phyloP scores from a whole-genome alignment of 345 rosid genomes.

The Diplotaxis tenuifolia region DNA sequence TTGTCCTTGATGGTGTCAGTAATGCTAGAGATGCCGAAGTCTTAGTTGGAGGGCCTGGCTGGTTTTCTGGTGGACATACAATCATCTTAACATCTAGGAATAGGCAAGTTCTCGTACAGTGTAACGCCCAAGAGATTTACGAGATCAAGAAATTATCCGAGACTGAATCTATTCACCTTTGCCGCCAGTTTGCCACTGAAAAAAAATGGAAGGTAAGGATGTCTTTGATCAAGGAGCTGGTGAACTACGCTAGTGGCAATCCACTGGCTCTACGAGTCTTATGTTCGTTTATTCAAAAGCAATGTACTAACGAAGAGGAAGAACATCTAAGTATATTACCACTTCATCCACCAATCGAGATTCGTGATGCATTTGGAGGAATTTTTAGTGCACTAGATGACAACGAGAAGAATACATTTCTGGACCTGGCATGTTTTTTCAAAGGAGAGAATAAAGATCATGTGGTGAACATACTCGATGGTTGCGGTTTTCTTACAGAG shows the following conservation, averaged over 20 bases:
- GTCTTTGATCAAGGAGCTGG: neutral
- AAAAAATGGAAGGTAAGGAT: neutral
- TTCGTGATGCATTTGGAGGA: conserved; percentile 17
- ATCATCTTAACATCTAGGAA: too few relatives aligned
- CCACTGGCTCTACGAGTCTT: conserved; percentile 43
- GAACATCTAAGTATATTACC: conserved; percentile 15
- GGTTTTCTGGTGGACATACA: conserved; percentile 31
- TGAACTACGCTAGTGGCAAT: conserved; percentile 25
- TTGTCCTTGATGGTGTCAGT: conserved; percentile 34
- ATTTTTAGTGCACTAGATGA: conserved; percentile 27
- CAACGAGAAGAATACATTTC: conserved; percentile 26
- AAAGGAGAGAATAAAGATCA: neutral
- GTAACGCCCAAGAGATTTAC: conserved; percentile 5
- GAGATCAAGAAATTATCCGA: neutral
- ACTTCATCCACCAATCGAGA: conserved; percentile 1
- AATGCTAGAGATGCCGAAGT: conserved; percentile 16
- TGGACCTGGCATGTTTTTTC: conserved; percentile 44
- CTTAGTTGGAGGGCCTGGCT: conserved; percentile 22
- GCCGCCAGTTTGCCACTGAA: neutral
- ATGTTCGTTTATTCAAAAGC: conserved; percentile 7
- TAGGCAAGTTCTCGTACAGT: too few relatives aligned
- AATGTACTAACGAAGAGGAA: conserved; percentile 10
- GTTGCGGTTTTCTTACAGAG: conserved; percentile 1
- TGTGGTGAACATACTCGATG: conserved; percentile 30
- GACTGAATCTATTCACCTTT: conserved; percentile 6